A percentile compares a stretch with the other conserved stretches of the same genome.
Conservation (phyloP, 1,284 basidiomycete species). For the Blastosporella zonata region DNA sequence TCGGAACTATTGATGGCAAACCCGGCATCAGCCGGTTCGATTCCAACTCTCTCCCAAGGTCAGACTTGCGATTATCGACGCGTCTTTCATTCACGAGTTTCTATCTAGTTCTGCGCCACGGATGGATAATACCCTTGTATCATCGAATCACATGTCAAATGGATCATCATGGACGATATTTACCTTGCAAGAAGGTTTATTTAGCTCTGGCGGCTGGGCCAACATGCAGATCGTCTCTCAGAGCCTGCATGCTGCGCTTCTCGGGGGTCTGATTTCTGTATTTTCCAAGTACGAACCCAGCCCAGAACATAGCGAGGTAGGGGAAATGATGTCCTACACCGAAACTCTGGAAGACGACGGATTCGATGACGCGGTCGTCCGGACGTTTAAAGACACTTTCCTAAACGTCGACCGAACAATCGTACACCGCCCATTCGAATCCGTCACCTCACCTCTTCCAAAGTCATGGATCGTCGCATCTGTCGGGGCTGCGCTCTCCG, state of each 20-base stretch:
- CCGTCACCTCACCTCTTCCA: neutral
- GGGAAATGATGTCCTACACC: neutral
- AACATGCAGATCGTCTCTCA: conserved; percentile 2
- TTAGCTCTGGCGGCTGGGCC: neutral
- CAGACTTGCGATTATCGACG: neutral
- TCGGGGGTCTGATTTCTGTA: neutral
- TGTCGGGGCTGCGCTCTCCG: conserved; percentile 20
- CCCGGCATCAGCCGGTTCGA: conserved; percentile 15
- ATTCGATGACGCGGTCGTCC: conserved; percentile 1
- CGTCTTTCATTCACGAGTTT: neutral
- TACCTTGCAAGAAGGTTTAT: conserved; percentile 12
- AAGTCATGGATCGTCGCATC: neutral
- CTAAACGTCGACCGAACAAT: conserved; percentile 1
- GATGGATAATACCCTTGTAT: conserved; percentile 1
- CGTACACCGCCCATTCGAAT: neutral
- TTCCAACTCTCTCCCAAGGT: conserved; percentile 13
- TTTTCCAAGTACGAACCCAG: conserved; percentile 3
- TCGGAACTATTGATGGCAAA: conserved; percentile 5
- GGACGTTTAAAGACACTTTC: conserved; percentile 3
- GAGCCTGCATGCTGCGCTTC: conserved; percentile 1
- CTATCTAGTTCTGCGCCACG: conserved; percentile 3
- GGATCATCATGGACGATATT: conserved; percentile 13
- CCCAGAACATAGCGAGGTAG: conserved; percentile 5
- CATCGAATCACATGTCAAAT: neutral
- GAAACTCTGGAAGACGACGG: neutral